These are phyloP conservation scores for Samsoniella hepiali DNA, from an alignment of 2,329 filamentous ascomycete species.

Conservation along the genomic window DNA sequence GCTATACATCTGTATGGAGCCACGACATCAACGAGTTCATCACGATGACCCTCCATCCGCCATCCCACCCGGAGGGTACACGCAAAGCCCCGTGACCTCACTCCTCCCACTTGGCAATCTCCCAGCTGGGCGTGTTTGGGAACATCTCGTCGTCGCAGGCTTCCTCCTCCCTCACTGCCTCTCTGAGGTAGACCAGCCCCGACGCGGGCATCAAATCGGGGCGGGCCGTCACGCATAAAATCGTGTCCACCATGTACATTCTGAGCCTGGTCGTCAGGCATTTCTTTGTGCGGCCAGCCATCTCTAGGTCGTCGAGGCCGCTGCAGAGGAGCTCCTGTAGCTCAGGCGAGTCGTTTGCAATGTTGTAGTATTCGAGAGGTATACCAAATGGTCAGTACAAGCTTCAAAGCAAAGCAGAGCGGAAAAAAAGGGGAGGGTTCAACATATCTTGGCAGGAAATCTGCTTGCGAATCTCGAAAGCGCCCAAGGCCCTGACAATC, in stretches of 20 bases:
- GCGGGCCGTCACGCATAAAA: not conserved
- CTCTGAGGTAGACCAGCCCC: not conserved
- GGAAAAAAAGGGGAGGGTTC: not conserved
- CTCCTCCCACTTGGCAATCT: too few relatives aligned
- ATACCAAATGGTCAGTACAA: not conserved
- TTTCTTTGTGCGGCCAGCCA: not conserved
- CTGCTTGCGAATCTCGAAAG: not conserved
- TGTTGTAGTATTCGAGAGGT: not conserved
- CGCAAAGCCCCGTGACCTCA: too few relatives aligned
- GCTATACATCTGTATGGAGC: too few relatives aligned
- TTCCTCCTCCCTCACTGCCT: not conserved
- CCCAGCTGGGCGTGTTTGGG: too few relatives aligned
- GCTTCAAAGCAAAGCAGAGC: not conserved
- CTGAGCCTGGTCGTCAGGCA: not conserved
- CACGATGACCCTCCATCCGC: too few relatives aligned
- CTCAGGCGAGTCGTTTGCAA: not conserved
- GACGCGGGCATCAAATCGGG: not conserved
- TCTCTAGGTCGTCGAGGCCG: not conserved
- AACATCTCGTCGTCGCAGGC: too few relatives aligned
- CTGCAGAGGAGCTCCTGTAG: not conserved
- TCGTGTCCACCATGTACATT: not conserved
- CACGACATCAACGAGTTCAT: too few relatives aligned
- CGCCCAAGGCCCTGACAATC: not conserved
- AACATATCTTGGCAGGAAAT: not conserved
- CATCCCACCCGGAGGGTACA: too few relatives aligned